Evolutionary conservation across 179 eudicot species (phyloP), one percentile per base, ranked within the genome.

Genomic region (Pouteria campechiana): DNA sequence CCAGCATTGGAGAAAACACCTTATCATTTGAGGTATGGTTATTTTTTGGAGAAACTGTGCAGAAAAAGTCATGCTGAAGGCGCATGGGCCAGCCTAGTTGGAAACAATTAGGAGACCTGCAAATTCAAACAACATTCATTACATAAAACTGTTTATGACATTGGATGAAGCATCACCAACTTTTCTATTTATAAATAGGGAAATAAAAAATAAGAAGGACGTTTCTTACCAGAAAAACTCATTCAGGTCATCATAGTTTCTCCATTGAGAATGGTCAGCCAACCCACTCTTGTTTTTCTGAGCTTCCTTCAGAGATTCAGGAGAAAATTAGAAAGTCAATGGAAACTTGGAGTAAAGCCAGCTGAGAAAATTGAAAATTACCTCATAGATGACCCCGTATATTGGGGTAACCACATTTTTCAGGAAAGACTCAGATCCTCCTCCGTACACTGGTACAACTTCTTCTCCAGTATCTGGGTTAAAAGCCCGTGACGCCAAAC

Each of bases 1-100:
- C n/a, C n/a, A n/a, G n/a, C n/a, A n/a, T n/a, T n/a, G n/a, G n/a
- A n/a, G n/a, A n/a, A n/a, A n/a, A n/a, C 22, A 20, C 41, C 58
- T 44, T 58, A 50, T 52, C 24, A n/a, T 73, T 74, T 48, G 35
- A 60, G 32, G 29, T 57, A 50, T 53, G 65, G 23, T 17, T 41
- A 46, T 53, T 54, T 3, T 34, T 54, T 9, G 48, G 25, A 37
- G 71, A 13, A 15, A 52, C 32, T 41, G 52, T 64, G 45, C 20
- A 67, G 53, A 90, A 90, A 74, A 90, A 90, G 64, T 73, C 77
- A 63, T 90, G 96, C 31, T 71, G 72, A 21, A 25, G 50, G 44
- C 56, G 60, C 96, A 90, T 77, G 16, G 99, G 99, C 99, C 99
- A 90, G 43, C 94, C 96, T 64, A 90, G 61, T 69, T 73, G 61